Evolutionary conservation across 495 filamentous ascomycete genomes (phyloP), one percentile per base, ranked within the genome.

Genomic region (Tuber microsphaerosporum): DNA sequence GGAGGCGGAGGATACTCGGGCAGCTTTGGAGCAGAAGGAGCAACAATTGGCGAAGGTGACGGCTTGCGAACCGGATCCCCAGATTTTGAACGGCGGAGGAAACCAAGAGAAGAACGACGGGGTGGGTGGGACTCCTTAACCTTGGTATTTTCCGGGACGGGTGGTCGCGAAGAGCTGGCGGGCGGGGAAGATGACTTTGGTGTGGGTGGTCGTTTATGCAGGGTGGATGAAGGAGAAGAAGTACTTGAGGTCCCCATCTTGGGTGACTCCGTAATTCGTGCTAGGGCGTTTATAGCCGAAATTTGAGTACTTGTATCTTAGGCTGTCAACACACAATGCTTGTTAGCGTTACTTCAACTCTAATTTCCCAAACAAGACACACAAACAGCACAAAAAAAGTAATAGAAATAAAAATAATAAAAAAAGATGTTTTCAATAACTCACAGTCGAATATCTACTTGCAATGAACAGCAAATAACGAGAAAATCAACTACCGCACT

Each of bases 71-170:
- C 87, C 14, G 93, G 87, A 84, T 90, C 92, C 56, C 90, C 90
- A 68, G 92, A 94, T 85, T 92, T 95, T 81, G 89, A 90, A 79
- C 93, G 92, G 83, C 92, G 90, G 71, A 96, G 88, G 83, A 96
- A 92, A 68, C 85, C 86, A 68, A 90, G 84, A 39, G 86, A 87
- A 2, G 88, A 87, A 71, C 85, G 80, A 45, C 84, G 84, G 39
- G 81, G 83, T 10, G 82, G 79, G 41, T 84, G 80, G n/a, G 71
- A 65, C 56, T 81, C 78, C 43, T 81, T 81, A 31, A 77, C 79
- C 22, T 61, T 79, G 69, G 71, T 79, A 34, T 79, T 71, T 43
- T 81, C 79, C 26, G 78, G 79, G n/a, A 77, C 73, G 45, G 79
- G 74, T 72, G 79, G 72, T 56, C 69, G 26, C 44, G 56, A 39